Conservation (phyloP, 305 asterid species). For the Fraxinus ornus region DNA sequence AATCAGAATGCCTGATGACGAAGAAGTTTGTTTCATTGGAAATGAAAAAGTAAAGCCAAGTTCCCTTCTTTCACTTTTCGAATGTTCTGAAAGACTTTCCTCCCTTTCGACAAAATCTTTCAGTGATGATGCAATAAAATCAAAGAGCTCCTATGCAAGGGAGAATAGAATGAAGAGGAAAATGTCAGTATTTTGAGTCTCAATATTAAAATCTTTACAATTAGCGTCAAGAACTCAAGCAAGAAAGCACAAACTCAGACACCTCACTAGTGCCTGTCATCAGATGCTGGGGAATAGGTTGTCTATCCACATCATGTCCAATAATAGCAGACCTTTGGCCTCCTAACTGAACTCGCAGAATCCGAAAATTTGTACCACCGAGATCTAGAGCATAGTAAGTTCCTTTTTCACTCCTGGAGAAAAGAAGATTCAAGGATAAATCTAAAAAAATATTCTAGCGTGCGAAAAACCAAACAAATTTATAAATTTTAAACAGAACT, state of each 20-base stretch:
- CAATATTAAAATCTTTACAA: background rate
- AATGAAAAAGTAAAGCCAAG: constrained; percentile 90
- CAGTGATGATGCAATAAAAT: constrained; percentile 63
- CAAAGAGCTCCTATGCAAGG: constrained; percentile 68
- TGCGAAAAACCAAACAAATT: background rate
- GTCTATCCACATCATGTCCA: constrained; percentile 49
- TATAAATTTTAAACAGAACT: background rate
- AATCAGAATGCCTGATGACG: constrained; percentile 69
- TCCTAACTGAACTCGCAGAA: constrained; percentile 65
- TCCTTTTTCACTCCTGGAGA: constrained; percentile 67
- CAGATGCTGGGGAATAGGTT: constrained; percentile 67
- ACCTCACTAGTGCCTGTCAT: constrained; percentile 76
- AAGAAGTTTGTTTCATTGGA: constrained; percentile 71
- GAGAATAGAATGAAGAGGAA: constrained; percentile 14
- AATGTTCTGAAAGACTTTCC: constrained; percentile 36
- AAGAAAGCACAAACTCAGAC: constrained; percentile 25
- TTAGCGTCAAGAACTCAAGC: background rate
- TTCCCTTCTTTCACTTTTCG: constrained; percentile 39
- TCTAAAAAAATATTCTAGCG: background rate
- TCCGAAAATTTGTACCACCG: constrained; percentile 77
- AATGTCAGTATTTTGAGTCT: background rate
- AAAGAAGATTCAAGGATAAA: constrained; percentile 4
- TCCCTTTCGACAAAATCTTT: constrained; percentile 59
- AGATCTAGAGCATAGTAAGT: constrained; percentile 69
- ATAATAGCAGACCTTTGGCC: constrained; percentile 65